Evolutionary conservation across 495 filamentous ascomycete species (phyloP).

Genomic region (Geopyxis carbonaria): DNA sequence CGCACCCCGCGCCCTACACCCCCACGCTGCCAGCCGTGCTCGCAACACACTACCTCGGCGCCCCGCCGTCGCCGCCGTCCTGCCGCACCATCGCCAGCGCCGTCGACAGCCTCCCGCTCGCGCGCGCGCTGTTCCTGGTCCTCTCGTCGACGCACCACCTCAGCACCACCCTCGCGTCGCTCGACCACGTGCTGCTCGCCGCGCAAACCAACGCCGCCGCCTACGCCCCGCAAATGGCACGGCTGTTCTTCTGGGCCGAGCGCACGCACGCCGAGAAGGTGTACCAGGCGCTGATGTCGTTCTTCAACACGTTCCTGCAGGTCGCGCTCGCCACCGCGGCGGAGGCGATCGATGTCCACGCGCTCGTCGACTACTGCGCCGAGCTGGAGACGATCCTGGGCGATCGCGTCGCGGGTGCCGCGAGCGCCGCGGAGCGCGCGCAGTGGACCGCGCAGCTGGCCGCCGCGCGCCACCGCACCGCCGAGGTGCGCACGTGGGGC

Average conservation of each 20-base stretch:
- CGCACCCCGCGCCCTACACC: too few species aligned
- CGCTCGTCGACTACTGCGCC: conserved; percentile 8
- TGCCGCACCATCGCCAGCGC: conserved; percentile 9
- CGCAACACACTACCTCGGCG: too few species aligned
- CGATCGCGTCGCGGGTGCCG: background rate
- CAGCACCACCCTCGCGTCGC: conserved; percentile 12
- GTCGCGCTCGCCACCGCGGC: conserved; percentile 8
- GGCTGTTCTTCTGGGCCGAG: conserved; percentile 13
- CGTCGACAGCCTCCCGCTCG: conserved; percentile 9
- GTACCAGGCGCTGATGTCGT: conserved; percentile 8
- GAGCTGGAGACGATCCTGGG: background rate
- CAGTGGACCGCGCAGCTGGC: background rate
- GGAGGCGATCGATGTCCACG: conserved; percentile 9
- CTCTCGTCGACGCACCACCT: conserved; percentile 19
- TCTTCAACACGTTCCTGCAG: conserved; percentile 13
- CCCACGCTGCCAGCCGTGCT: too few species aligned
- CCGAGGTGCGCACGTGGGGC: background rate
- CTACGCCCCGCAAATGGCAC: conserved; percentile 13
- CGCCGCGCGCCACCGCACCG: too few species aligned
- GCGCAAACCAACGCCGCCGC: conserved; percentile 15
- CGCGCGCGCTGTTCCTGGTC: conserved; percentile 12
- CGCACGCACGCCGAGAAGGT: conserved; percentile 11
- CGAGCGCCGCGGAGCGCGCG: background rate
- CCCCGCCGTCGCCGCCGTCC: too few species aligned
- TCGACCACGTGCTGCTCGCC: conserved; percentile 12